Conservation (phyloP, 106 monocot species). For the Chionographis japonica region DNA sequence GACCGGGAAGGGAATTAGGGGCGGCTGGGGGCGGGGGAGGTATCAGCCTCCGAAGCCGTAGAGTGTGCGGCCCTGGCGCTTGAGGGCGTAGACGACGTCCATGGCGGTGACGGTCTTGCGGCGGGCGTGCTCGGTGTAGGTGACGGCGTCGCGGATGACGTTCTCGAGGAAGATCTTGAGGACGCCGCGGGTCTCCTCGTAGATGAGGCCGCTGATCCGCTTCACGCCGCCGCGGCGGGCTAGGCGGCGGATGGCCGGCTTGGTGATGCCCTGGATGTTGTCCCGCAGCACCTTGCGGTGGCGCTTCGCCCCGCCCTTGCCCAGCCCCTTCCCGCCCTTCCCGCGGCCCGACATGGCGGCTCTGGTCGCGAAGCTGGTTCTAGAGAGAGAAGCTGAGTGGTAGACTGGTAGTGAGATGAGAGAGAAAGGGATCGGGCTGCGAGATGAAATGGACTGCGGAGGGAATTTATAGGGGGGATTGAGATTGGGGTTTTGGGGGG, state of each 20-base stretch:
- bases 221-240: slow-evolving; percentile 68
- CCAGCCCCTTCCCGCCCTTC: slow-evolving; percentile 63
- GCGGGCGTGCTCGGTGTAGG: slow-evolving; percentile 78
- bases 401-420: no score
- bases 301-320: slow-evolving; percentile 68
- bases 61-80: slow-evolving; percentile 69
- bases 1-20: no score
- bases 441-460: no score
- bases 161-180: slow-evolving; percentile 80
- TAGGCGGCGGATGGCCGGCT: slow-evolving; percentile 77
- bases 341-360: slow-evolving; percentile 46
- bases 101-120: slow-evolving; percentile 77
- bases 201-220: slow-evolving; percentile 64
- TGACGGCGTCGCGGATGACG: slow-evolving; percentile 71
- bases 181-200: slow-evolving; percentile 68
- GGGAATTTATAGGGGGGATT: no score
- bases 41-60: slow-evolving; percentile 61
- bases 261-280: slow-evolving; percentile 93
- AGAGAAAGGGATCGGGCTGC: no score
- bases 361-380: no score
- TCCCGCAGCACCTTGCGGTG: slow-evolving; percentile 76
- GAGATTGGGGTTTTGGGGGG: no score
- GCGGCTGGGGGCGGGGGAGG: no score
- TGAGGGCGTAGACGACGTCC: slow-evolving; percentile 81
- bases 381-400: no score